These are phyloP conservation scores for Stephania yunnanensis DNA, from an alignment of 164 flowering plant species.

Conservation along the genomic window DNA sequence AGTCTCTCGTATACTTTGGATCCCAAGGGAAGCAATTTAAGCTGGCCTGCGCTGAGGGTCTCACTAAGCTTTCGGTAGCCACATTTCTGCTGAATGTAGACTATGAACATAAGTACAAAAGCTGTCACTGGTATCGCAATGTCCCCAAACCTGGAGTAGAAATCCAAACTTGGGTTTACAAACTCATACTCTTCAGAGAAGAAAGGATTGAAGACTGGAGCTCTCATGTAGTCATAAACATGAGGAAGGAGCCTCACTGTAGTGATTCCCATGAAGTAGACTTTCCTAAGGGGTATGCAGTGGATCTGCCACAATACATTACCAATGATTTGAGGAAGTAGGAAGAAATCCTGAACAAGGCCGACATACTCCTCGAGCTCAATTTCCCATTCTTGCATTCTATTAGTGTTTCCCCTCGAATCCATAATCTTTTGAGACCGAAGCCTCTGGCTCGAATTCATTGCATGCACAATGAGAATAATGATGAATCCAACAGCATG, in stretches of 20 bases:
- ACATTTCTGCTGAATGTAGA: slow-evolving; percentile 79
- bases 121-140: slow-evolving; percentile 55
- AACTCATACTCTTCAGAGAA: slow-evolving; percentile 65
- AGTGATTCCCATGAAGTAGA: slow-evolving; percentile 66
- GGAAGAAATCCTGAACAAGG: slow-evolving; percentile 75
- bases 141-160: slow-evolving; percentile 69
- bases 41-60: slow-evolving; percentile 28
- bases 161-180: slow-evolving; percentile 63
- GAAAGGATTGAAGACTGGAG: slow-evolving; percentile 61
- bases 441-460: slow-evolving; percentile 29
- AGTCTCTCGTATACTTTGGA: slow-evolving; percentile 61
- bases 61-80: slow-evolving; percentile 46
- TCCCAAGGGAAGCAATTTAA: slow-evolving; percentile 48
- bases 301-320: slow-evolving; percentile 69
- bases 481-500: slow-evolving; percentile 53
- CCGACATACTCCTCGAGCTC: slow-evolving; percentile 78
- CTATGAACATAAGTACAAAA: slow-evolving; percentile 37
- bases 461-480: slow-evolving; percentile 42
- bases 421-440: slow-evolving; percentile 24
- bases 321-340: slow-evolving; percentile 82
- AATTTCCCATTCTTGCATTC: slow-evolving; percentile 49
- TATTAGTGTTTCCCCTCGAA: slow-evolving; percentile 27
- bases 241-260: slow-evolving; percentile 76
- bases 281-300: slow-evolving; percentile 55
- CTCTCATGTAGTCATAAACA: slow-evolving; percentile 54